Conservation (phyloP, 75 land plant genomes). For the Pinus tabuliformis region DNA sequence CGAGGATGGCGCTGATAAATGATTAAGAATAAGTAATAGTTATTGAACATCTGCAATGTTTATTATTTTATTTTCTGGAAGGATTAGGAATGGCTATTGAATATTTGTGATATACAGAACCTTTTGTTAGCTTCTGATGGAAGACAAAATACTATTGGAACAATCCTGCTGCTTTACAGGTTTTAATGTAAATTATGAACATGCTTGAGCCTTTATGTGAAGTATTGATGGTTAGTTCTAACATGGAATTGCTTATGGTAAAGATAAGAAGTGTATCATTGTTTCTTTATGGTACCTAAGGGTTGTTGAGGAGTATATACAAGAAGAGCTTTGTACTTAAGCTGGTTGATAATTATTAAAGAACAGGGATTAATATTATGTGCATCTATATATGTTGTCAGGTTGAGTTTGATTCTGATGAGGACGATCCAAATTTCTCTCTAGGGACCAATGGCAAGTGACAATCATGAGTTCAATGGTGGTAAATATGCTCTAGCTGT, state of each 20-base stretch:
- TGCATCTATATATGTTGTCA: slow-evolving; percentile 8
- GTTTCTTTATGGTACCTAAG: not conserved
- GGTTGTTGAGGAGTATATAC: not conserved
- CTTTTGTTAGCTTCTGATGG: no score
- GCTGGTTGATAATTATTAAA: not conserved
- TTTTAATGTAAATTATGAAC: no score
- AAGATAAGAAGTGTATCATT: not conserved
- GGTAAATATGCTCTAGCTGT: not conserved
- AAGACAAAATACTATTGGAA: no score
- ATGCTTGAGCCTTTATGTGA: not conserved
- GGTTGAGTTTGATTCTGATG: slow-evolving; percentile 80
- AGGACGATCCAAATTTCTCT: slow-evolving; percentile 49
- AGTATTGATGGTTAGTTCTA: not conserved
- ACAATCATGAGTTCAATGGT: not conserved
- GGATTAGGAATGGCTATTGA: no score
- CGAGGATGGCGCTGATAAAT: no score
- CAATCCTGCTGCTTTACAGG: no score
- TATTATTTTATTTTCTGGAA: no score
- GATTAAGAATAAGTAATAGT: no score
- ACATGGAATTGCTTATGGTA: not conserved
- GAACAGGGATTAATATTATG: not conserved
- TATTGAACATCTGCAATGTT: no score
- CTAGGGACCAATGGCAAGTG: not conserved
- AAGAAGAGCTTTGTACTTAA: not conserved
- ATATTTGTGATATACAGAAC: no score